These are phyloP conservation scores for Irpex sp. DNA, from an alignment of 1,284 basidiomycete species.

Conservation along the genomic window DNA sequence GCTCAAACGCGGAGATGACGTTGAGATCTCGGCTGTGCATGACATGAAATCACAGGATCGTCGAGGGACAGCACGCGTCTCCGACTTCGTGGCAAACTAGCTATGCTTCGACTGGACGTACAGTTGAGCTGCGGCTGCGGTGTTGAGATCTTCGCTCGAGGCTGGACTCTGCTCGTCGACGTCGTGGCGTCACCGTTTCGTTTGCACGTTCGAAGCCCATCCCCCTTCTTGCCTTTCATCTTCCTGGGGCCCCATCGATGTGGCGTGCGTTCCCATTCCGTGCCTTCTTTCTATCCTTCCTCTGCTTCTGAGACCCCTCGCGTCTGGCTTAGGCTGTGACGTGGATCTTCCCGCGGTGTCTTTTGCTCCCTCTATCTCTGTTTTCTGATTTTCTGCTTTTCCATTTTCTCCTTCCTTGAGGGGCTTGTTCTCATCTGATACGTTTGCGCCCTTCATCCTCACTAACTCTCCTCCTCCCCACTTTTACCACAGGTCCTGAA, in stretches of 20 bases:
- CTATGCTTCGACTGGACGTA: too few species aligned
- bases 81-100: background rate
- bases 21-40: background rate
- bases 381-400: background rate
- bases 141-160: background rate
- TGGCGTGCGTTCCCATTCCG: background rate
- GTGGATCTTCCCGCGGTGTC: background rate
- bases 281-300: background rate
- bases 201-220: background rate
- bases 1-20: too few species aligned
- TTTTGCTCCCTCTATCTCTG: background rate
- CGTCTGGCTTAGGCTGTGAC: background rate
- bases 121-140: too few species aligned
- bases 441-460: background rate
- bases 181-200: background rate
- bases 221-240: background rate
- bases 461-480: background rate
- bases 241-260: background rate
- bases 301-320: too few species aligned
- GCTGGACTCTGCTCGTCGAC: background rate
- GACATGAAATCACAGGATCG: background rate
- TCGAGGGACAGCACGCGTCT: background rate
- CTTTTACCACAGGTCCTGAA: constrained; percentile 54
- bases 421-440: background rate
- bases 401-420: background rate